Base-by-base conservation (phyloP, 257 asterid species). In the Jacaranda mimosifolia region DNA sequence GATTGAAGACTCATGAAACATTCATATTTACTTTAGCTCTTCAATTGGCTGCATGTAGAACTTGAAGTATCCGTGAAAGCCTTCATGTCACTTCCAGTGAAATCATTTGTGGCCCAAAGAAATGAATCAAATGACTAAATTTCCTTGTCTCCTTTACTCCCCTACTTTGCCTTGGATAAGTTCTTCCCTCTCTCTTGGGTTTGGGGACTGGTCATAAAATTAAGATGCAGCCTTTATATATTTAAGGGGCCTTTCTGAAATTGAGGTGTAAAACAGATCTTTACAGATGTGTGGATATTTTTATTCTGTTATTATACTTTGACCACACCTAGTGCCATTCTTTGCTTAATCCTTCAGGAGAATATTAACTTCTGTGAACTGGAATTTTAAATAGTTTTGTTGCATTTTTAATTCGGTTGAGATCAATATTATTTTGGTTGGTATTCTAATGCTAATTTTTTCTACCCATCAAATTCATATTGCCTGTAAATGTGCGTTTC, bases 401-500 rank as follows among this genome's bases (percentile, higher is more conserved):
- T 68, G 55, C 39, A 42, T 43, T 46, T 15, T 36, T 19, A 45
- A 9, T 62, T 39, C 52, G 13, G 26, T 21, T 40, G 57, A 55
- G 9, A 26, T 15, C 35, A 12, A 14, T 65, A 18, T 7, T 53
- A 53, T 53, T 15, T 4, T 52, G 12, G 59, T 13, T 53, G 18
- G 19, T 53, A 7, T 42, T 13, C 5, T 53, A 6, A 36, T 19
- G 10, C 40, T 52, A 52, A 8, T 13, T 18, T n/a, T 5, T 15
- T 4, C 46, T 3, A 39, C 26, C 39, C 42, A 63, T 70, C 6
- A 74, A 43, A 64, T 81, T 66, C 55, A n/a, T 42, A 21, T 19
- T 53, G 51, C 55, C 18, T 48, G 17, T 70, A 48, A 48, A 26
- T 32, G 17, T 13, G 36, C 9, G 7, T 32, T 45, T 32, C 26